A percentile compares a stretch with the other conserved stretches of the same genome.
Evolutionary conservation across 1,284 basidiomycete species (phyloP).

Genomic region (Ceratobasidium sp.): DNA sequence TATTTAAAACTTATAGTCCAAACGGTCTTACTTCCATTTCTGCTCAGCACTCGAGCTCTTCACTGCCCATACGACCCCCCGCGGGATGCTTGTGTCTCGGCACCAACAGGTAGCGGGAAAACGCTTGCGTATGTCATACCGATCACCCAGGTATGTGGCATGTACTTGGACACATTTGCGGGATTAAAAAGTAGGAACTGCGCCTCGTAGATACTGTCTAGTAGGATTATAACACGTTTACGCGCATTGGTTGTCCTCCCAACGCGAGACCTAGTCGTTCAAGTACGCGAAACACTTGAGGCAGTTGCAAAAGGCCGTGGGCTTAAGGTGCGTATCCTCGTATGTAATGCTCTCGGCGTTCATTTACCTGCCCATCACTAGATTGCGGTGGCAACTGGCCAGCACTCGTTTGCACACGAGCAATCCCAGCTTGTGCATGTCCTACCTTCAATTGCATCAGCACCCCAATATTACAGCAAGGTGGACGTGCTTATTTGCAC

Average conservation of each 20-base stretch:
- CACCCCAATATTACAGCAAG: conserved; percentile 69
- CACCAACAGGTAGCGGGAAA: conserved; percentile 97
- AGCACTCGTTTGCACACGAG: conserved; percentile 86
- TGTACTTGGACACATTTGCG: conserved; percentile 5
- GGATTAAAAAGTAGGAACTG: neutral
- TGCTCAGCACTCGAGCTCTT: conserved; percentile 67
- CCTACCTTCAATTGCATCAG: conserved; percentile 13
- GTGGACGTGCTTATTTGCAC: conserved; percentile 97
- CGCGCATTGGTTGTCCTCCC: conserved; percentile 95
- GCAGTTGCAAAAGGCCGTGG: conserved; percentile 85
- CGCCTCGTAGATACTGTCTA: conserved; percentile 70
- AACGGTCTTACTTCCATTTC: conserved; percentile 81
- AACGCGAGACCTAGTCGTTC: conserved; percentile 93
- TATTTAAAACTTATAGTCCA: conserved; percentile 69
- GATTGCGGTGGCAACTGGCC: conserved; percentile 85
- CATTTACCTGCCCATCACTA: conserved; percentile 53
- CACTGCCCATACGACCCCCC: conserved; percentile 80
- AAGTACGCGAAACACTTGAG: conserved; percentile 94
- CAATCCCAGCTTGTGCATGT: conserved; percentile 72
- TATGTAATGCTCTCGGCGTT: conserved; percentile 27
- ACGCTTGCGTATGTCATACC: conserved; percentile 95
- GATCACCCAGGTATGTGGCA: conserved; percentile 79
- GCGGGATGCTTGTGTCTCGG: conserved; percentile 93
- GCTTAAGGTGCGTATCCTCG: conserved; percentile 71
- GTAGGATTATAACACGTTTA: conserved; percentile 81